Conservation (phyloP, 306 rosid genomes). For the Castanea crenata region DNA sequence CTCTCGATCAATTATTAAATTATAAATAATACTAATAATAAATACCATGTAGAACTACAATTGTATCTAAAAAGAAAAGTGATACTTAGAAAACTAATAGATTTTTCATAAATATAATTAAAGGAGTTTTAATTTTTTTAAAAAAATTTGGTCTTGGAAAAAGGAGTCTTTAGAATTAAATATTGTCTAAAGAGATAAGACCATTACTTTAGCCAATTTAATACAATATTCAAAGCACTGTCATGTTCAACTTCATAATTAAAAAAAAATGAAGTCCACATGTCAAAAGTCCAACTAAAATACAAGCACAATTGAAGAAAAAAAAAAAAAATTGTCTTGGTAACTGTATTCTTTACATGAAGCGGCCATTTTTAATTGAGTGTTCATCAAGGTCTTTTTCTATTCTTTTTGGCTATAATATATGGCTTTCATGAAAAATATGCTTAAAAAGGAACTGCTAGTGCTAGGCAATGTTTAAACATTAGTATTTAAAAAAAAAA, state of each 20-base stretch:
- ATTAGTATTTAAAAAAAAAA: background rate
- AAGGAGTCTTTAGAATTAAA: background rate
- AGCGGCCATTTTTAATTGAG: background rate
- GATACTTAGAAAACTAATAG: too few species aligned
- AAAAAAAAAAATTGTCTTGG: background rate
- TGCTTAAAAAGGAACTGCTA: background rate
- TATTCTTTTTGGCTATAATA: background rate
- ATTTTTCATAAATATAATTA: too few species aligned
- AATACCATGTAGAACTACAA: too few species aligned
- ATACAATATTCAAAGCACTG: background rate
- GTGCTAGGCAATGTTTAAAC: background rate
- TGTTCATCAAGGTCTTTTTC: background rate
- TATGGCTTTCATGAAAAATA: background rate
- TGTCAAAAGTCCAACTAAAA: background rate
- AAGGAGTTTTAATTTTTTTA: too few species aligned
- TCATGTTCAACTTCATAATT: background rate
- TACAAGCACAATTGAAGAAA: background rate
- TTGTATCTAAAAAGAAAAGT: too few species aligned
- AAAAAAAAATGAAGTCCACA: background rate
- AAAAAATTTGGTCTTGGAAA: too few species aligned
- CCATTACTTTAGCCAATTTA: constrained; percentile 7
- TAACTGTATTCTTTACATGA: background rate
- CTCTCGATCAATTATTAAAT: too few species aligned
- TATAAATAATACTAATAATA: too few species aligned
- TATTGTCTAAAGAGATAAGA: background rate